Evolutionary conservation across 345 rosid species (phyloP).

Genomic region (Litchi chinensis): DNA sequence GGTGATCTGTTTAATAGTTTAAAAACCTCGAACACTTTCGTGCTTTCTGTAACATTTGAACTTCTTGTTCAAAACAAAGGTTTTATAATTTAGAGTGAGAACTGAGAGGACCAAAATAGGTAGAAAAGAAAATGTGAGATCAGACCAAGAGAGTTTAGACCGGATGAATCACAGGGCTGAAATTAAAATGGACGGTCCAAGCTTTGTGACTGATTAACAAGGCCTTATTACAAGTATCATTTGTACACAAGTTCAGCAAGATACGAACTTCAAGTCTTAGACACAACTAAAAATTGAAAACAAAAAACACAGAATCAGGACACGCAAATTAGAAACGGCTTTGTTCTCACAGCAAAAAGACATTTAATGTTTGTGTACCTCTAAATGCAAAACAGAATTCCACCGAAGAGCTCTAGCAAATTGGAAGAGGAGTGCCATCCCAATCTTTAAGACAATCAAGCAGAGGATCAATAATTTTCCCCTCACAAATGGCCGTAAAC

Average conservation of each 20-base stretch:
- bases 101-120: not conserved
- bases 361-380: not conserved
- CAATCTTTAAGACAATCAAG: slow-evolving; percentile 31
- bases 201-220: not conserved
- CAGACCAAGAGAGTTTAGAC: too few species aligned
- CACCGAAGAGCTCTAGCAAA: too few species aligned
- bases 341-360: not conserved
- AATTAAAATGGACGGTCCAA: not conserved
- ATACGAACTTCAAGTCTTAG: not conserved
- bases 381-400: not conserved
- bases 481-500: too few species aligned
- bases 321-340: too few species aligned
- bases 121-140: not conserved
- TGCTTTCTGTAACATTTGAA: too few species aligned
- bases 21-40: too few species aligned
- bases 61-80: too few species aligned
- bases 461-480: too few species aligned
- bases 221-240: not conserved
- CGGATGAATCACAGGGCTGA: too few species aligned
- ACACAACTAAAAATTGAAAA: not conserved
- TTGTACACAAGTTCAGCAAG: not conserved
- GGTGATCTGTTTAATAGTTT: too few species aligned
- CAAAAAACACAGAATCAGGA: too few species aligned
- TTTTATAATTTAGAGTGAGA: not conserved
- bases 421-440: slow-evolving; percentile 30